These are phyloP conservation scores for Erysimum cheiri DNA, from an alignment of 441 rosid species.

Conservation along the genomic window DNA sequence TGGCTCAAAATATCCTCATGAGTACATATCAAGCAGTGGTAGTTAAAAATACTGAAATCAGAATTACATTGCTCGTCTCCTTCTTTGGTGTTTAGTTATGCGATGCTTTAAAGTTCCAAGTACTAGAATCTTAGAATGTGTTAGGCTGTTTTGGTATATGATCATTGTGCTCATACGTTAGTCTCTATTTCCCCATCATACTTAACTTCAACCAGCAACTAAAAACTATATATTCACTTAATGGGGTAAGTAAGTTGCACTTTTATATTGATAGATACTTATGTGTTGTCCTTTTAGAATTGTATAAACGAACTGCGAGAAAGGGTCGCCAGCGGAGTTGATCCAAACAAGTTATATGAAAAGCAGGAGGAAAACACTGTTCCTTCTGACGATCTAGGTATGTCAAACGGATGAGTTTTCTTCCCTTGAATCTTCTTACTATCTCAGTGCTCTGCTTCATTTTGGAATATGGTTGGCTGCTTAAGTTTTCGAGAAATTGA, in stretches of 20 bases:
- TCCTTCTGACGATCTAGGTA: constrained; percentile 63
- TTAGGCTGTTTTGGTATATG: constrained; percentile 1
- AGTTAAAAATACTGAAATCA: constrained; percentile 2
- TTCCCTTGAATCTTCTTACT: not conserved
- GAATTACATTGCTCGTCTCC: not conserved
- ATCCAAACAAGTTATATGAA: constrained; percentile 75
- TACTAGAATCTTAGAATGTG: constrained; percentile 1
- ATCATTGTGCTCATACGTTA: constrained; percentile 17
- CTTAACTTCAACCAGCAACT: not conserved
- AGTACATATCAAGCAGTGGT: not conserved
- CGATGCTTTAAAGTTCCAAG: constrained; percentile 13
- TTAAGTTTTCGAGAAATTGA: not conserved
- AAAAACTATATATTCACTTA: not conserved
- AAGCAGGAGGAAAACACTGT: constrained; percentile 45
- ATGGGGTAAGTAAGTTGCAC: constrained; percentile 7
- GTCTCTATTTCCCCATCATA: not conserved
- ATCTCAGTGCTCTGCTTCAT: constrained; percentile 1
- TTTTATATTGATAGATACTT: not conserved
- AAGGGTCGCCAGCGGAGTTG: constrained; percentile 85
- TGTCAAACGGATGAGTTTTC: constrained; percentile 10
- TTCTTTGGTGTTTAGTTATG: not conserved
- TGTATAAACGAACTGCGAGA: constrained; percentile 82
- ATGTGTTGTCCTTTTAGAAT: constrained; percentile 48
- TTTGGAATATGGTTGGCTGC: not conserved
- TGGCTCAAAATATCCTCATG: not conserved